phyloP scores from a whole-genome alignment of 768 basidiomycete genomes.

The Neoboletus magnificus region DNA sequence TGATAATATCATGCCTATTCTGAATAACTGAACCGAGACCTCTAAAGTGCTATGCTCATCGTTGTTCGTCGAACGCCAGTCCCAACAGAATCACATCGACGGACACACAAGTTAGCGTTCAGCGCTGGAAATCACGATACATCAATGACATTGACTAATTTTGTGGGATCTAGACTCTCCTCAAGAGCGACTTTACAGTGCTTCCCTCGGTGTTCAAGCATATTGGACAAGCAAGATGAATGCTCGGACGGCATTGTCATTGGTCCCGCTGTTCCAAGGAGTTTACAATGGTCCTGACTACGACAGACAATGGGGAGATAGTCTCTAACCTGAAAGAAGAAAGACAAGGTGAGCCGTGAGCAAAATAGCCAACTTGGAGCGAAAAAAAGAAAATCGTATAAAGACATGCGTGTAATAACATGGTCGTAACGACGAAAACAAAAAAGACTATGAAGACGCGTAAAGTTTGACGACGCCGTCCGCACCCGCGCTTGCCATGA shows the following conservation, averaged over 20 bases:
- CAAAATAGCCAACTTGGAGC: slow-evolving; percentile 1
- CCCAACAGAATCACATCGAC: no score
- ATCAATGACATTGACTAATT: no score
- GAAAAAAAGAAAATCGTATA: background rate
- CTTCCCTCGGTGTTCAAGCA: no score
- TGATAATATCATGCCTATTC: background rate
- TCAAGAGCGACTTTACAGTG: no score
- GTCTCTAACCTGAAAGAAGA: slow-evolving; percentile 6
- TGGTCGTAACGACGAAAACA: background rate
- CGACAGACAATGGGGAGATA: slow-evolving; percentile 8
- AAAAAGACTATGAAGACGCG: slow-evolving; percentile 59
- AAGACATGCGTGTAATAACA: background rate
- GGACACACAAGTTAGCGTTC: no score
- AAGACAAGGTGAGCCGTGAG: slow-evolving; percentile 12
- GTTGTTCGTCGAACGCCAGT: background rate
- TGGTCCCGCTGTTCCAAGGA: no score
- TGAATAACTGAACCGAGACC: no score
- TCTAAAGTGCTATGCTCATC: background rate
- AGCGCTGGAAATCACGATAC: no score
- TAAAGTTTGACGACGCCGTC: slow-evolving; percentile 93
- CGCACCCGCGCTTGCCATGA: slow-evolving; percentile 93
- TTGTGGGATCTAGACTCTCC: no score
- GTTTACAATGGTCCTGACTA: background rate
- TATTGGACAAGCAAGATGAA: no score
- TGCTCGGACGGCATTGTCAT: no score